phyloP scores from a whole-genome alignment of 768 basidiomycete species.

The Pleurotus citrinopileatus region DNA sequence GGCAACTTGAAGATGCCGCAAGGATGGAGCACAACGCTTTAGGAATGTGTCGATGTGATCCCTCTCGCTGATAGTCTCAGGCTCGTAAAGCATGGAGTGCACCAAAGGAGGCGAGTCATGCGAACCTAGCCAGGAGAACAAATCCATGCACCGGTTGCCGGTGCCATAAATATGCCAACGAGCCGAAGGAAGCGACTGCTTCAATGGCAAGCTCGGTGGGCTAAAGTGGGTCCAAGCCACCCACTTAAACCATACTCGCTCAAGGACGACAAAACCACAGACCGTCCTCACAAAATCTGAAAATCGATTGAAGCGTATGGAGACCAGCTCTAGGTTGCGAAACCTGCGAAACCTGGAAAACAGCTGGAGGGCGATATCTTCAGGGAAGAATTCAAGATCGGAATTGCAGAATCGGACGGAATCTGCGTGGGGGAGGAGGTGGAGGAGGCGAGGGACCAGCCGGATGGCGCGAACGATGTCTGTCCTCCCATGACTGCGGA shows the following conservation, averaged over 20 bases:
- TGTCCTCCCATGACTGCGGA: background rate
- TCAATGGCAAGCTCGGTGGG: background rate
- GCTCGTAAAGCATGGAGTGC: background rate
- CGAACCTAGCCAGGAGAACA: slow-evolving; percentile 2
- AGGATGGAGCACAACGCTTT: background rate
- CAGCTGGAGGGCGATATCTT: slow-evolving; percentile 4
- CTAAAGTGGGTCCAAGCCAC: slow-evolving; percentile 1
- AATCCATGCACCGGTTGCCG: background rate
- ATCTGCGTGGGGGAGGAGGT: background rate
- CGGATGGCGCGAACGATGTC: slow-evolving; percentile 5
- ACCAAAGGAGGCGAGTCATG: background rate
- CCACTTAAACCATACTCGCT: background rate
- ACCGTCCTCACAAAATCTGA: background rate
- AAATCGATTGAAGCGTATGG: slow-evolving; percentile 7
- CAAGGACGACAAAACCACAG: background rate
- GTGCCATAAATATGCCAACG: slow-evolving; percentile 1
- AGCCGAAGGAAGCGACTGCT: background rate
- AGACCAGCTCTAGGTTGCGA: background rate
- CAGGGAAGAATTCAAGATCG: slow-evolving; percentile 2
- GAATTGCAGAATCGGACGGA: slow-evolving; percentile 1
- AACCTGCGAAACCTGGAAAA: background rate
- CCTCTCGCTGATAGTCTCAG: background rate
- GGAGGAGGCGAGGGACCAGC: background rate
- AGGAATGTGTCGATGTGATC: background rate
- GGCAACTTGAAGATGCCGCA: background rate